Evolutionary conservation across 768 basidiomycete species (phyloP).

Genomic region (Lepiota venenata): DNA sequence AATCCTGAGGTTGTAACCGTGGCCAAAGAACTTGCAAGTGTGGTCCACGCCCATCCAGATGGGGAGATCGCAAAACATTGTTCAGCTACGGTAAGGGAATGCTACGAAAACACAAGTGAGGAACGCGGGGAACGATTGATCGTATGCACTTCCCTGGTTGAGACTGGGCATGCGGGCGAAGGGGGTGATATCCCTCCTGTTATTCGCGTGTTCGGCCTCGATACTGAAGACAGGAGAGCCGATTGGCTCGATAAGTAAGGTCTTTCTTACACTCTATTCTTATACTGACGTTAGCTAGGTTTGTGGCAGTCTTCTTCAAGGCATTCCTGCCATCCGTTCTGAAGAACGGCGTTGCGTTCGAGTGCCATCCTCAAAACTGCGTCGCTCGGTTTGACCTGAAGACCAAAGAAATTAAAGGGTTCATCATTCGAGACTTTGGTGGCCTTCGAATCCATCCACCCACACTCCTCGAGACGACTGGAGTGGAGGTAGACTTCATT

Average conservation of each 20-base stretch:
- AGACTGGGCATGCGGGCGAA: conserved; percentile 46
- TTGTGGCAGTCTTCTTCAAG: conserved; percentile 45
- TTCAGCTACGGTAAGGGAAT: conserved; percentile 49
- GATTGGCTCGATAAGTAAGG: conserved; percentile 49
- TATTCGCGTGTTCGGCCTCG: conserved; percentile 46
- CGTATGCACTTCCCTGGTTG: conserved; percentile 55
- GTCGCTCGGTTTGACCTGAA: conserved; percentile 48
- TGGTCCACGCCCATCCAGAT: conserved; percentile 44
- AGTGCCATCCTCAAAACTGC: conserved; percentile 60
- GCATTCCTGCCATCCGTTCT: conserved; percentile 55
- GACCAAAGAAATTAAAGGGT: conserved; percentile 48
- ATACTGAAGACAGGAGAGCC: conserved; percentile 46
- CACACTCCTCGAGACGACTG: conserved; percentile 46
- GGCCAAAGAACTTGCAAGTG: conserved; percentile 52
- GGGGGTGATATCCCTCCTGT: conserved; percentile 44
- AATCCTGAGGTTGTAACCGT: conserved; percentile 49
- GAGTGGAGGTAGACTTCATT: conserved; percentile 44
- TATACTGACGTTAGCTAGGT: conserved; percentile 26
- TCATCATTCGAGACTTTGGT: conserved; percentile 58
- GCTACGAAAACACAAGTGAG: conserved; percentile 45
- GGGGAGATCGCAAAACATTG: conserved; percentile 54
- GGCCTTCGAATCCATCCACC: conserved; percentile 51
- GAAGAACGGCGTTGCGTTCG: conserved; percentile 54
- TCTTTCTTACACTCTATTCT: neutral
- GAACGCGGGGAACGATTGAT: conserved; percentile 48